Conservation (phyloP, 495 filamentous ascomycete species). For the Chaetomium tenue region DNA sequence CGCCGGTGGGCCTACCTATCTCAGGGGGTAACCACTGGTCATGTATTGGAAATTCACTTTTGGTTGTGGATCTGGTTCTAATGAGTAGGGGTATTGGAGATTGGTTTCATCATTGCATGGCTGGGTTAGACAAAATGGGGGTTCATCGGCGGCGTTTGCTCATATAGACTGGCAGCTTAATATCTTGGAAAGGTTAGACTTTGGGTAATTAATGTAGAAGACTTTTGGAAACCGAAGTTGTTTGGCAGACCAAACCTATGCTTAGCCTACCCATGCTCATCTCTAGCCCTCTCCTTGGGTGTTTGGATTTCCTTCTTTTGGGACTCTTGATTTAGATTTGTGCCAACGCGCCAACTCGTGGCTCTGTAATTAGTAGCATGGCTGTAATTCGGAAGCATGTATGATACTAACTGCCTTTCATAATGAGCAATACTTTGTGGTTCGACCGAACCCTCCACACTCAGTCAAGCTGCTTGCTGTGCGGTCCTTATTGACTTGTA, state of each 20-base stretch:
- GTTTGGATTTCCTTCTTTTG: background rate
- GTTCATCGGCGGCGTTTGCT: slow-evolving; percentile 12
- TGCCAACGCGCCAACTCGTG: background rate
- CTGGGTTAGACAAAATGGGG: slow-evolving; percentile 2
- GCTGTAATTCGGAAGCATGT: too few species aligned
- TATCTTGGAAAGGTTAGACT: background rate
- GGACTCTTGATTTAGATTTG: background rate
- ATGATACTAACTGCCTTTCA: too few species aligned
- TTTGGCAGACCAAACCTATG: background rate
- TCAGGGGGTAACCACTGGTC: background rate
- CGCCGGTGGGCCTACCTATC: background rate
- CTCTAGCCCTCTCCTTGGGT: slow-evolving; percentile 13
- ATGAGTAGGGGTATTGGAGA: background rate
- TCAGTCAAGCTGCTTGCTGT: too few species aligned
- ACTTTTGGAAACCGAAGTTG: background rate
- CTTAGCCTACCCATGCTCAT: slow-evolving; percentile 11
- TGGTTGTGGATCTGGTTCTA: background rate
- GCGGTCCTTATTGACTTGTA: too few species aligned
- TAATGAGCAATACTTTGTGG: too few species aligned
- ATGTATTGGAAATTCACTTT: background rate
- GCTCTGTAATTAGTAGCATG: too few species aligned
- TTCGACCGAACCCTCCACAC: too few species aligned
- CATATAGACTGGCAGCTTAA: background rate
- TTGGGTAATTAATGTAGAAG: background rate
- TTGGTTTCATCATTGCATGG: background rate